Base-by-base conservation (phyloP, 371 early-diverging fungal genomes). In the Chytridium lagenaria region DNA sequence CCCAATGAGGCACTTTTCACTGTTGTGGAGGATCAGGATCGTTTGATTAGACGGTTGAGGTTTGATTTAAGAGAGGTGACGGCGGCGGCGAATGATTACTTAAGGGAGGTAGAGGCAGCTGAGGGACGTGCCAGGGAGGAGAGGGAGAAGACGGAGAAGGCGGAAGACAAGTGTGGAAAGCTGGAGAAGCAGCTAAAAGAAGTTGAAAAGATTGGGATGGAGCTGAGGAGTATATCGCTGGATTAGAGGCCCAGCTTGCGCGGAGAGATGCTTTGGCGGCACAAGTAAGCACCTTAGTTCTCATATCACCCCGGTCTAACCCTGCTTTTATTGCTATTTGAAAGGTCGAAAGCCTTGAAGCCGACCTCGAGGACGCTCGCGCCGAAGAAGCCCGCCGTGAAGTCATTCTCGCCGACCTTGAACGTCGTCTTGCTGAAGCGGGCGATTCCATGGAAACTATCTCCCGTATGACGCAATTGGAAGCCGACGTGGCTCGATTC, bases 161-260 rank as follows among this genome's bases (percentile, higher is more conserved):
- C 38, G 12, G 31, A 37, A 15, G 63, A 26, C 3, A 16, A 68
- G 68, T 49, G 59, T 49, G 69, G 44, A 22, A 38, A 51, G 2
- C 50, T 74, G 59, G 49, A 59, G n/a, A 12, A 19, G 31, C 68
- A 71, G 55, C 51, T 76, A n/a, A 67, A 59, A 30, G 22, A 68
- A 39, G 55, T 55, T 31, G 75, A 75, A 36, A 37, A 28, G 68
- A 50, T 3, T 63, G 71, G 50, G 59, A 30, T 16, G 64, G 76
- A 22, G 77, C 78, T 1, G 81, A 81, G 49, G 81, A 81, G 55
- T 81, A 81, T 44, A 81, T 81, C 30, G 66, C 68, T 23, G 79
- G 79, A n/a, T 55, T 81, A 36, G 81, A 81, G 70, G 55, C 52
- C 39, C 75, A 78, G 65, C 28, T 81, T 44, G 70, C n/a, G 36